phyloP scores from a whole-genome alignment of 768 basidiomycete species.

The Suillus bovinus region DNA sequence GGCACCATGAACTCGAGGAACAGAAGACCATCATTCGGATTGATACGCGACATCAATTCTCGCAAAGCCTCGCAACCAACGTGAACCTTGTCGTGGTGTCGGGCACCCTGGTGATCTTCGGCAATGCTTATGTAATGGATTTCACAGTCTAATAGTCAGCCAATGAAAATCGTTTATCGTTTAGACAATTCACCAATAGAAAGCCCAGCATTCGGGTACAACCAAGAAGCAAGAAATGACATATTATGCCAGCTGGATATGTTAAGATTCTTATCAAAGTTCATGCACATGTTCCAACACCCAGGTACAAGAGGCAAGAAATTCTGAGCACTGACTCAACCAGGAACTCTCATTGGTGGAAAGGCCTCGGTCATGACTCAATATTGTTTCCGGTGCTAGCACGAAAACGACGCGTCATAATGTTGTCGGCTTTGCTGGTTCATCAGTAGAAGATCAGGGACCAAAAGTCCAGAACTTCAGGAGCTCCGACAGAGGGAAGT shows the following conservation, averaged over 20 bases:
- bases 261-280: constrained; percentile 3
- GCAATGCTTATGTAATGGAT: not conserved
- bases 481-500: not conserved
- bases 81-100: not conserved
- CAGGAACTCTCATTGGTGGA: not conserved
- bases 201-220: not conserved
- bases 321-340: not conserved
- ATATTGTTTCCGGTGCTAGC: not conserved
- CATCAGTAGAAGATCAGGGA: not conserved
- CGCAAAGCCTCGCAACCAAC: not conserved
- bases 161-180: too few species aligned
- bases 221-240: not conserved
- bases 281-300: not conserved
- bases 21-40: not conserved
- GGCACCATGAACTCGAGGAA: not conserved
- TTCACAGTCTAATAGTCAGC: too few species aligned
- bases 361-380: not conserved
- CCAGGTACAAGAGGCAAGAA: not conserved
- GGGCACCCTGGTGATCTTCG: not conserved
- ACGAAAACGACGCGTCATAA: not conserved
- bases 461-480: not conserved
- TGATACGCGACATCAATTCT: constrained; percentile 1
- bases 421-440: not conserved
- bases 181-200: not conserved
- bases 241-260: not conserved